A percentile compares a stretch with the other conserved stretches of the same genome.
phyloP scores from a whole-genome alignment of 805 yeast species.

The Kazachstania psychrophila region DNA sequence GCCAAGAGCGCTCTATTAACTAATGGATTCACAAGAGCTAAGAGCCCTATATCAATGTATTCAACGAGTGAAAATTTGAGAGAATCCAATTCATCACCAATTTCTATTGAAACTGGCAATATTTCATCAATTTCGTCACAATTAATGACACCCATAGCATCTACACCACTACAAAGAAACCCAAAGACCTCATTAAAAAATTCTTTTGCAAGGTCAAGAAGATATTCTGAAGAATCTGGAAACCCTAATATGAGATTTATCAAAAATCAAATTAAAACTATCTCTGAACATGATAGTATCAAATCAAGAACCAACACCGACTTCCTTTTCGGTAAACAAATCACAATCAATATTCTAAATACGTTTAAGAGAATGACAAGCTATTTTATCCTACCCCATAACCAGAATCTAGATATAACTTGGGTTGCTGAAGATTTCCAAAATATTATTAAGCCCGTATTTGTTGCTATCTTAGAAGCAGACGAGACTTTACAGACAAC shows the following conservation, averaged over 20 bases:
- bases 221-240: conserved; percentile 15
- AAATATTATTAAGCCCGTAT: conserved; percentile 31
- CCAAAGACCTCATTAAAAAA: conserved; percentile 9
- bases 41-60: conserved; percentile 4
- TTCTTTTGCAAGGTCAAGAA: conserved; percentile 7
- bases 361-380: conserved; percentile 24
- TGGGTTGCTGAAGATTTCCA: conserved; percentile 21
- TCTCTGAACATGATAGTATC: conserved; percentile 1
- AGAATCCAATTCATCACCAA: neutral
- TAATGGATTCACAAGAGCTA: neutral
- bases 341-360: conserved; percentile 25
- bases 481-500: conserved; percentile 31
- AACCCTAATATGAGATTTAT: conserved; percentile 1
- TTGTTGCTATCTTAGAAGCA: conserved; percentile 32
- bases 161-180: conserved; percentile 11
- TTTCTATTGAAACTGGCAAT: conserved; percentile 1
- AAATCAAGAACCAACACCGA: neutral
- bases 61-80: neutral
- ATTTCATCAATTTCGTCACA: conserved; percentile 8
- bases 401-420: conserved; percentile 8
- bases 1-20: conserved; percentile 7
- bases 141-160: conserved; percentile 8
- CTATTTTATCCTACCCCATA: conserved; percentile 20
- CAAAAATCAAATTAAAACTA: neutral
- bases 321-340: conserved; percentile 16